Evolutionary conservation across 495 filamentous ascomycete species (phyloP).

Genomic region (Gamarada debralockiae): DNA sequence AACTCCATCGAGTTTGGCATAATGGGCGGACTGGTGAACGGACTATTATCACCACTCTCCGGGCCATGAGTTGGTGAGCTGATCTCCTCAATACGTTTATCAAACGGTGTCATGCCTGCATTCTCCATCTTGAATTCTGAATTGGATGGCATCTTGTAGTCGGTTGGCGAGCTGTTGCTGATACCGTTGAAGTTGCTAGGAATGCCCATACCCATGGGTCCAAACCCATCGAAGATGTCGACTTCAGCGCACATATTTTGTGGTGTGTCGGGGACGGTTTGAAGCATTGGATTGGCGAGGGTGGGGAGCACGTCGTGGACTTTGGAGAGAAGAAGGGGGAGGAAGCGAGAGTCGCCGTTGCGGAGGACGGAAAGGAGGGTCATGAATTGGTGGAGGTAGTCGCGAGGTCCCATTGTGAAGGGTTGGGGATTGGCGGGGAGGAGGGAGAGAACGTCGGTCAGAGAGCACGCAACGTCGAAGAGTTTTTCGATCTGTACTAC

Average conservation of each 20-base stretch:
- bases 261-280: conserved; percentile 44
- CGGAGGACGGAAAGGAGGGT: conserved; percentile 63
- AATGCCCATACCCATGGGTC: conserved; percentile 42
- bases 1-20: conserved; percentile 24
- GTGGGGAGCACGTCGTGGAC: conserved; percentile 62
- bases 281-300: conserved; percentile 51
- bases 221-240: conserved; percentile 57
- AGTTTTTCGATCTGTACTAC: conserved; percentile 60
- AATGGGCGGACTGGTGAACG: conserved; percentile 18
- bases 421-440: conserved; percentile 53
- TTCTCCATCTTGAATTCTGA: conserved; percentile 21
- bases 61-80: conserved; percentile 9
- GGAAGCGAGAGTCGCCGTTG: conserved; percentile 64
- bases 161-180: background rate
- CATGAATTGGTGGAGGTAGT: conserved; percentile 68
- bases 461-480: conserved; percentile 67
- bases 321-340: conserved; percentile 67
- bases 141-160: background rate
- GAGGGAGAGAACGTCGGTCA: conserved; percentile 69
- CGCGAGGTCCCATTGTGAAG: conserved; percentile 63
- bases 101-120: conserved; percentile 8
- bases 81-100: conserved; percentile 22
- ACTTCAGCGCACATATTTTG: conserved; percentile 34
- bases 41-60: conserved; percentile 8
- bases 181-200: conserved; percentile 20